These are phyloP conservation scores for Russula emetica DNA, from an alignment of 768 basidiomycete genomes.

Conservation along the genomic window DNA sequence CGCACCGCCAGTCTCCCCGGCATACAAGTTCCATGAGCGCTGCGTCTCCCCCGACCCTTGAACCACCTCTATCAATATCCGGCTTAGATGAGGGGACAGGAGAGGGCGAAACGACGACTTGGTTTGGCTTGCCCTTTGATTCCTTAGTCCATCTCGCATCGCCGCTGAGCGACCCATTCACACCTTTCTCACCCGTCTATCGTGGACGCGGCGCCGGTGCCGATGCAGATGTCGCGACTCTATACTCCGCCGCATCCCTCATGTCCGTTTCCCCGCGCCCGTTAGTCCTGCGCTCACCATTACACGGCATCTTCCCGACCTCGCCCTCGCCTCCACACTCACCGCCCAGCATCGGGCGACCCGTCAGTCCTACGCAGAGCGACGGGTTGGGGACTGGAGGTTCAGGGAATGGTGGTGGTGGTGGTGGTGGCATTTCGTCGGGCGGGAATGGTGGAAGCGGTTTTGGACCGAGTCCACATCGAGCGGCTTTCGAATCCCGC, in stretches of 20 bases:
- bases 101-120: constrained; percentile 38
- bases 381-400: constrained; percentile 15
- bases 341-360: constrained; percentile 31
- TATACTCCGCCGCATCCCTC: constrained; percentile 82
- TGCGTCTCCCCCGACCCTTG: not conserved
- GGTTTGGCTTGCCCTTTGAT: constrained; percentile 65
- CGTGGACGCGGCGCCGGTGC: constrained; percentile 36
- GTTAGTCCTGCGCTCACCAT: constrained; percentile 34
- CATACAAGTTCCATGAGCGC: constrained; percentile 30
- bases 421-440: too few species aligned
- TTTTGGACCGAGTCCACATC: constrained; percentile 35
- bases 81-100: constrained; percentile 15
- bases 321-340: constrained; percentile 25
- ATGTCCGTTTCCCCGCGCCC: constrained; percentile 56
- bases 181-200: constrained; percentile 44
- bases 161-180: constrained; percentile 49
- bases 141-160: constrained; percentile 66
- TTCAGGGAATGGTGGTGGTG: not conserved
- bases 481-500: constrained; percentile 57
- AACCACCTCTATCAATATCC: constrained; percentile 12
- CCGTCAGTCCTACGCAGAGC: constrained; percentile 33
- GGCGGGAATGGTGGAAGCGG: constrained; percentile 36
- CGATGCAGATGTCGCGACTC: constrained; percentile 78
- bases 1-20: constrained; percentile 27
- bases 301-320: constrained; percentile 36